These are phyloP conservation scores for Myriosclerotinia scirpicola DNA, from an alignment of 2,329 filamentous ascomycete species.

Conservation along the genomic window DNA sequence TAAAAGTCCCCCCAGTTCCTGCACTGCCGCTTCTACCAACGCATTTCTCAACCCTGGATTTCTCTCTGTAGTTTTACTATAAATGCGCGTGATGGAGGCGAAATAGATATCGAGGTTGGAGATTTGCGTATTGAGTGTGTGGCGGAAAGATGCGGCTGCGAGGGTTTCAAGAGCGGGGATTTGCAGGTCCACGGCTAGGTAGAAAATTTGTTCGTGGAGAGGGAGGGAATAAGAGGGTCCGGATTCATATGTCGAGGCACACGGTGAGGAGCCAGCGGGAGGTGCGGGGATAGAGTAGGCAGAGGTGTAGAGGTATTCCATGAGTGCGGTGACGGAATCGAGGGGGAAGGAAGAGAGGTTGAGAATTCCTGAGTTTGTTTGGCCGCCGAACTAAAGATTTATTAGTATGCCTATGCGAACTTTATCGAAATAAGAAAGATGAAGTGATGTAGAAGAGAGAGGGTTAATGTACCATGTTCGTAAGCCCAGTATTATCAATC, in stretches of 20 bases:
- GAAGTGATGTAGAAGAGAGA: neutral
- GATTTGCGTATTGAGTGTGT: conserved; percentile 26
- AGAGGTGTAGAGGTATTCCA: conserved; percentile 35
- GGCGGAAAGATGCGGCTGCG: conserved; percentile 25
- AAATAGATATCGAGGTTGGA: conserved; percentile 23
- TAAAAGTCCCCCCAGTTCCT: conserved; percentile 29
- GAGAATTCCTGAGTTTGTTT: conserved; percentile 20
- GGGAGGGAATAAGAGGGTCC: conserved; percentile 24
- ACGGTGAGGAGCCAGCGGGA: conserved; percentile 20
- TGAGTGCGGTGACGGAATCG: conserved; percentile 21
- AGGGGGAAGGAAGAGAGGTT: conserved; percentile 26
- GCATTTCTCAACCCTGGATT: conserved; percentile 25
- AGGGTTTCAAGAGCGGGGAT: conserved; percentile 25
- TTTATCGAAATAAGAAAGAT: conserved; percentile 3
- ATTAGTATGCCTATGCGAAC: no score
- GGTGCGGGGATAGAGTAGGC: conserved; percentile 26
- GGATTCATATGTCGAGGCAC: neutral
- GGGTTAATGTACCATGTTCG: neutral
- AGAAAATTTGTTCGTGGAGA: conserved; percentile 30
- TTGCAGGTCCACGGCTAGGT: conserved; percentile 25
- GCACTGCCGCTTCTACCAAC: conserved; percentile 29
- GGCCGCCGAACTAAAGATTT: neutral
- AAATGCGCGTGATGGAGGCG: conserved; percentile 25
- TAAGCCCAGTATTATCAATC: conserved; percentile 23
- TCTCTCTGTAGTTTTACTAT: conserved; percentile 16